Evolutionary conservation across 495 filamentous ascomycete genomes (phyloP).

Genomic region (Penicillium parvum): DNA sequence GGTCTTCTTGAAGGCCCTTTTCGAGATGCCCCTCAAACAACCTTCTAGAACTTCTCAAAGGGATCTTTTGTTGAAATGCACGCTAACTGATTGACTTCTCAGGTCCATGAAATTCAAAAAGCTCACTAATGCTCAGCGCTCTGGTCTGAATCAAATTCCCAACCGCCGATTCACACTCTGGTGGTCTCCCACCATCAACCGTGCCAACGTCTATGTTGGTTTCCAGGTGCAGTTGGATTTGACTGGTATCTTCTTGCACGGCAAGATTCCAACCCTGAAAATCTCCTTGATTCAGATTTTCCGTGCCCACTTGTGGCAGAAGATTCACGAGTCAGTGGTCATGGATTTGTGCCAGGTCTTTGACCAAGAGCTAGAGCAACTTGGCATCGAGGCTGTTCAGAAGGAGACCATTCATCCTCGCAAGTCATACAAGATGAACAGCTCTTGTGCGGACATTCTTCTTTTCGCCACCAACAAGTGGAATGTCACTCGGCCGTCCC

Average conservation of each 20-base stretch:
- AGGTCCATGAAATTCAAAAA: conserved; percentile 98
- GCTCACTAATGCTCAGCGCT: conserved; percentile 95
- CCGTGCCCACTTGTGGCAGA: conserved; percentile 99
- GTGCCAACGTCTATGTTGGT: conserved; percentile 65
- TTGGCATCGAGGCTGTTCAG: conserved; percentile 97
- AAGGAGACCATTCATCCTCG: conserved; percentile 99
- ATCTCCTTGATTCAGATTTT: conserved; percentile 99
- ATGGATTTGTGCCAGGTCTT: conserved; percentile 99
- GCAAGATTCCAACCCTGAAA: conserved; percentile 98
- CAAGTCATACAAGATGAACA: conserved; percentile 99
- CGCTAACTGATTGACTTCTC: too few species aligned
- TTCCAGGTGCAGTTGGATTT: conserved; percentile 99
- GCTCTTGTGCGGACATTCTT: conserved; percentile 96
- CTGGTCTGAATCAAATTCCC: conserved; percentile 98
- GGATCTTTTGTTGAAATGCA: too few species aligned
- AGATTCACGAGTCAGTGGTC: conserved; percentile 98
- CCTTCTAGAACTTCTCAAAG: too few species aligned
- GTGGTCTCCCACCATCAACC: conserved; percentile 83
- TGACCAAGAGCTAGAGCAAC: conserved; percentile 91
- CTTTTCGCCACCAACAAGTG: conserved; percentile 98
- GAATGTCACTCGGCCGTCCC: conserved; percentile 91
- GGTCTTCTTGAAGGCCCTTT: too few species aligned
- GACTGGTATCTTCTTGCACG: conserved; percentile 98
- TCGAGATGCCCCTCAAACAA: too few species aligned
- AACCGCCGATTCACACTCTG: conserved; percentile 99